Conservation (phyloP, 2,329 filamentous ascomycete genomes). For the Xylaria arbuscula region DNA sequence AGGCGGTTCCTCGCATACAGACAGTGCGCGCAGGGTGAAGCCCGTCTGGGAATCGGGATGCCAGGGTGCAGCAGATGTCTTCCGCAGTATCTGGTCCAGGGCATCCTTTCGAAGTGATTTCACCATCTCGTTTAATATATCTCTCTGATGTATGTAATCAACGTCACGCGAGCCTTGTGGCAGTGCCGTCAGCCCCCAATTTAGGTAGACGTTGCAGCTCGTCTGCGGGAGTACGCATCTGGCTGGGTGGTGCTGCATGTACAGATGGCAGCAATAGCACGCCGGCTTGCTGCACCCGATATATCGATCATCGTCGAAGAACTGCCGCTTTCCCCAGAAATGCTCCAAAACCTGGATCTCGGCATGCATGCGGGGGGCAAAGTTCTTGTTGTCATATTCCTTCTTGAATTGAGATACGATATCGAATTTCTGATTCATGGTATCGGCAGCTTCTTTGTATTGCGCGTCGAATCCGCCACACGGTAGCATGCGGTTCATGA, state of each 20-base stretch:
- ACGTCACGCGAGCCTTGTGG: constrained; percentile 29
- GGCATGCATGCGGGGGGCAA: constrained; percentile 54
- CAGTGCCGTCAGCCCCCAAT: constrained; percentile 53
- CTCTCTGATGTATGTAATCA: constrained; percentile 37
- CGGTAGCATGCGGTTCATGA: constrained; percentile 50
- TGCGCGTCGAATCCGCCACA: constrained; percentile 28
- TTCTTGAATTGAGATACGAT: constrained; percentile 44
- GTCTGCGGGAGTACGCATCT: constrained; percentile 49
- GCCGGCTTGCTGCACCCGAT: constrained; percentile 64
- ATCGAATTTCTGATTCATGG: constrained; percentile 47
- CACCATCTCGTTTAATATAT: constrained; percentile 45
- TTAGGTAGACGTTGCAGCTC: constrained; percentile 55
- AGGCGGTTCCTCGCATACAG: not conserved
- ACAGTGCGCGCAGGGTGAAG: constrained; percentile 35
- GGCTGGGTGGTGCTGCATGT: constrained; percentile 56
- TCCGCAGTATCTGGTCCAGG: constrained; percentile 41
- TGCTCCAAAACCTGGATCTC: constrained; percentile 61
- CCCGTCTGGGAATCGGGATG: constrained; percentile 45
- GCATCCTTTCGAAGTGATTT: constrained; percentile 43
- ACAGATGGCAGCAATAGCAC: constrained; percentile 61
- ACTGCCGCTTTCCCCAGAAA: constrained; percentile 53
- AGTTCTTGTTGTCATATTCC: constrained; percentile 44
- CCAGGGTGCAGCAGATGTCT: constrained; percentile 23
- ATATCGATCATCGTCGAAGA: constrained; percentile 56
- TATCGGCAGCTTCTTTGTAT: constrained; percentile 35